These are phyloP conservation scores for Fragaria iinumae DNA, from an alignment of 306 rosid genomes.

Conservation along the genomic window DNA sequence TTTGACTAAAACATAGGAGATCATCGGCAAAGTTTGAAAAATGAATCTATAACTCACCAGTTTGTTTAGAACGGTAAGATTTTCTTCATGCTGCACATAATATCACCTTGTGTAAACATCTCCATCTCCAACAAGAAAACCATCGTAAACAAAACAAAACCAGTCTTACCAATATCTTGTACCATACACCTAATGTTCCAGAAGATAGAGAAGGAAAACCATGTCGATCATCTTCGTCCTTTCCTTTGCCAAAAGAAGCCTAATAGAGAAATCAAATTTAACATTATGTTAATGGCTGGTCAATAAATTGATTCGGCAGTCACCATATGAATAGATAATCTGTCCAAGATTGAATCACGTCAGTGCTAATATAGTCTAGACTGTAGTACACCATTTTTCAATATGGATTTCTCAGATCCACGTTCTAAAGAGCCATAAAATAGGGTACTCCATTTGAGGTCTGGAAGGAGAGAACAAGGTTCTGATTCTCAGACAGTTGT, in stretches of 20 bases:
- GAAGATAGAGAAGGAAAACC: constrained; percentile 39
- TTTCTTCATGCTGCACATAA: constrained; percentile 46
- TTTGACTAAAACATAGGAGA: not conserved
- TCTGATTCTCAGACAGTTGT: constrained; percentile 7
- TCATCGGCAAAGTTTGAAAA: not conserved
- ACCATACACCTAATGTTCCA: constrained; percentile 40
- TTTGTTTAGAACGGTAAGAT: constrained; percentile 32
- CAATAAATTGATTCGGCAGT: not conserved
- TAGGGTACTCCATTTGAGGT: not conserved
- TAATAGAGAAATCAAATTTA: constrained; percentile 17
- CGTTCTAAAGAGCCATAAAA: not conserved
- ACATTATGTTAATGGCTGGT: not conserved
- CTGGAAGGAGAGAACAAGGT: not conserved
- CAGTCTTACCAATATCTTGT: constrained; percentile 36
- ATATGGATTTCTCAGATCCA: not conserved
- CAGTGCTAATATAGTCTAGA: not conserved
- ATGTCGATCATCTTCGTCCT: constrained; percentile 27
- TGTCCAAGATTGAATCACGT: constrained; percentile 1
- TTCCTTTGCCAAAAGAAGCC: constrained; percentile 16
- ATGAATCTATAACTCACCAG: constrained; percentile 30
- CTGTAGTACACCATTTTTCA: not conserved
- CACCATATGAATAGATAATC: not conserved
- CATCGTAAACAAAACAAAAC: not conserved
- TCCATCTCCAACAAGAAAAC: constrained; percentile 10
- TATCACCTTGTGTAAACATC: constrained; percentile 14